phyloP scores from a whole-genome alignment of 2,329 filamentous ascomycete genomes.

The Sclerotinia nivalis region DNA sequence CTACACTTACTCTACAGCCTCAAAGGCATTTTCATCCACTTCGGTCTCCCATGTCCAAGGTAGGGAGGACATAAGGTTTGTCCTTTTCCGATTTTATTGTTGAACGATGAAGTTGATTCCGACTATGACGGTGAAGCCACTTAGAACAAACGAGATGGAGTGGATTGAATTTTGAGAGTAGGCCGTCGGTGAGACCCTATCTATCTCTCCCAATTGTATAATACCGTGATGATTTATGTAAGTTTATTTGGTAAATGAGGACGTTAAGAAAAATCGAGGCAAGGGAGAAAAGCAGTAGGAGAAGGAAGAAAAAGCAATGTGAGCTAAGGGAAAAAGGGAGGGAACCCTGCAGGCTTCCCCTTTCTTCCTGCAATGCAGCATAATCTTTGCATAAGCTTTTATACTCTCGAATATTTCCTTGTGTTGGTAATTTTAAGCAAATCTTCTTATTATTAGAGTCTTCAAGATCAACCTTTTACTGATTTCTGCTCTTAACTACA shows the following conservation, averaged over 20 bases:
- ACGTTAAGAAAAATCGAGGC: neutral
- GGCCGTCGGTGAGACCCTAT: neutral
- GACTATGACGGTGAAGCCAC: neutral
- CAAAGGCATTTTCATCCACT: neutral
- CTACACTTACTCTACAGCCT: neutral
- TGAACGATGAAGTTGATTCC: neutral
- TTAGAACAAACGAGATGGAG: slow-evolving; percentile 13
- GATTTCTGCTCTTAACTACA: neutral
- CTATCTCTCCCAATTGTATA: neutral
- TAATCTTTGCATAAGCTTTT: slow-evolving; percentile 5
- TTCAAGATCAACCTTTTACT: neutral
- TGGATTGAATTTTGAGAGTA: neutral
- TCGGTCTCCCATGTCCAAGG: neutral
- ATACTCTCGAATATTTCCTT: slow-evolving; percentile 1
- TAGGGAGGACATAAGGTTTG: slow-evolving; percentile 4
- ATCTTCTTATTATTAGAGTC: neutral
- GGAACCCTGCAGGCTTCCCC: neutral
- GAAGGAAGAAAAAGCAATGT: neutral
- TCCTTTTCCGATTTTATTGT: slow-evolving; percentile 4
- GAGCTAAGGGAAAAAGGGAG: neutral
- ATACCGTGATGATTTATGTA: neutral
- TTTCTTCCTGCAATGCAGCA: slow-evolving; percentile 1
- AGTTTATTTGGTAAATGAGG: neutral
- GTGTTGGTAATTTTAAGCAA: neutral
- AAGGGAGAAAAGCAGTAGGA: neutral